A percentile compares a stretch with the other conserved stretches of the same genome.
These are phyloP conservation scores for Cryphonectria japonica DNA, from an alignment of 2,329 filamentous ascomycete genomes.

Conservation along the genomic window DNA sequence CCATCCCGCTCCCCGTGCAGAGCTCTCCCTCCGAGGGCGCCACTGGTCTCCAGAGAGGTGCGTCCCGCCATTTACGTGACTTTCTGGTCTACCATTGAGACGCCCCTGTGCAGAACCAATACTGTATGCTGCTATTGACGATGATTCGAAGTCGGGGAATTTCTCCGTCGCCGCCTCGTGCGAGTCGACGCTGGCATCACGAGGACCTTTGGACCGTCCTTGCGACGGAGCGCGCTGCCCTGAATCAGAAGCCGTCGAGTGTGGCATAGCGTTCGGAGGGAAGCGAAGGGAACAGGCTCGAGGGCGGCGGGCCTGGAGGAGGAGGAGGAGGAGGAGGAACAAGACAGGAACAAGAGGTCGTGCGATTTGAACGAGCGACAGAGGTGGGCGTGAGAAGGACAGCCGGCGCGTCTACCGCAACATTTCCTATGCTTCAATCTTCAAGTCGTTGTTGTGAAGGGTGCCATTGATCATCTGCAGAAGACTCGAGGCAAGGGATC, in stretches of 20 bases:
- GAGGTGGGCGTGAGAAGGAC: constrained; percentile 17
- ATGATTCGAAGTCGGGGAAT: constrained; percentile 60
- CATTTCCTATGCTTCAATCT: constrained; percentile 26
- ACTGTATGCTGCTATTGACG: constrained; percentile 13
- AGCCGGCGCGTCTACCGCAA: constrained; percentile 23
- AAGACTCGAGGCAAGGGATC: constrained; percentile 13
- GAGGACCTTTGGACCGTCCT: constrained; percentile 38
- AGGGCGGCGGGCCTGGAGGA: neutral
- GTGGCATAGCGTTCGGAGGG: constrained; percentile 40
- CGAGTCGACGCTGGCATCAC: constrained; percentile 35
- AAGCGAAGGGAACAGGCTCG: constrained; percentile 21
- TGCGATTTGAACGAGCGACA: constrained; percentile 30
- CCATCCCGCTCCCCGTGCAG: constrained; percentile 40
- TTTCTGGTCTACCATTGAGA: constrained; percentile 34
- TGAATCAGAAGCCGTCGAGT: constrained; percentile 41
- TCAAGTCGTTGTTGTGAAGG: constrained; percentile 16
- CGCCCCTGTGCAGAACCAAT: constrained; percentile 4
- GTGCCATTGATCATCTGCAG: constrained; percentile 6
- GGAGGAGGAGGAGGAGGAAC: neutral
- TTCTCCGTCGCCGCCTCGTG: constrained; percentile 51
- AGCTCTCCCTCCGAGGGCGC: constrained; percentile 61
- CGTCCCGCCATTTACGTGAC: constrained; percentile 34
- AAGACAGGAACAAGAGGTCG: constrained; percentile 15
- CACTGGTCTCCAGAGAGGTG: constrained; percentile 55
- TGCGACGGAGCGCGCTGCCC: constrained; percentile 41